A percentile compares a stretch with the other conserved stretches of the same genome.
Evolutionary conservation across 352 stramenopile species (phyloP).

Genomic region (Phytopythium sindhum): DNA sequence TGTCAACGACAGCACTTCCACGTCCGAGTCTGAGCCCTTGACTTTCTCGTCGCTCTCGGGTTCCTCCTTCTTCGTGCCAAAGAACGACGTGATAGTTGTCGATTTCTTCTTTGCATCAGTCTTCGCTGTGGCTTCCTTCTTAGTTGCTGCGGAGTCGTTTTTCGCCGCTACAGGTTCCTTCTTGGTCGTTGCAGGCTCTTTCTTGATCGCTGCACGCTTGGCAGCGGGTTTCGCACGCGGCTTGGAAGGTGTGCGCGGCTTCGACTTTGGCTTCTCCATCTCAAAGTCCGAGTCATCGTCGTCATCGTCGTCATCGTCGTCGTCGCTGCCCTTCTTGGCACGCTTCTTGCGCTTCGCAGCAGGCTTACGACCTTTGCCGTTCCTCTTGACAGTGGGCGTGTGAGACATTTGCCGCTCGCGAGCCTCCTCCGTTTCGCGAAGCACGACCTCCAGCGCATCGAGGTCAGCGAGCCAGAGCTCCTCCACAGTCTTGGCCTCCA

Average conservation of each 20-base stretch:
- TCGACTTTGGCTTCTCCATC: slow-evolving; percentile 18
- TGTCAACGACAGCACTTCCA: slow-evolving; percentile 71
- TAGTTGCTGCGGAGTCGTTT: neutral
- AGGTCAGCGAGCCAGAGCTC: slow-evolving; percentile 94
- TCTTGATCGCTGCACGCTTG: slow-evolving; percentile 18
- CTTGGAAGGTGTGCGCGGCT: slow-evolving; percentile 42
- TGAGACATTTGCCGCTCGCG: slow-evolving; percentile 52
- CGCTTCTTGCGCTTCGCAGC: slow-evolving; percentile 51
- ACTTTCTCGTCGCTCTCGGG: slow-evolving; percentile 16
- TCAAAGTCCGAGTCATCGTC: slow-evolving; percentile 71
- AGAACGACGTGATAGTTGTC: slow-evolving; percentile 49
- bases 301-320: slow-evolving; percentile 29
- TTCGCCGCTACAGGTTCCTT: slow-evolving; percentile 9
- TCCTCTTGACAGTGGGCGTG: slow-evolving; percentile 58
- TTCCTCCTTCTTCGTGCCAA: slow-evolving; percentile 34
- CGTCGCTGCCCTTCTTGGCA: slow-evolving; percentile 30
- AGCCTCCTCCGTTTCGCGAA: slow-evolving; percentile 65
- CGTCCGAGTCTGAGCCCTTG: slow-evolving; percentile 52
- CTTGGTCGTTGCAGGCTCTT: slow-evolving; percentile 13
- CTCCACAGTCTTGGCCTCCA: slow-evolving; percentile 71
- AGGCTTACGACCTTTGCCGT: slow-evolving; percentile 32
- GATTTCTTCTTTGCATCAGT: slow-evolving; percentile 23
- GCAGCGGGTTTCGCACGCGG: slow-evolving; percentile 24
- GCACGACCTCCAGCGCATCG: slow-evolving; percentile 77
- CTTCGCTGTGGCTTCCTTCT: slow-evolving; percentile 25